Percentiles rank a stretch among this genome's conserved stretches.
Conservation (phyloP, 768 basidiomycete species). For the Lentinula aciculospora region DNA sequence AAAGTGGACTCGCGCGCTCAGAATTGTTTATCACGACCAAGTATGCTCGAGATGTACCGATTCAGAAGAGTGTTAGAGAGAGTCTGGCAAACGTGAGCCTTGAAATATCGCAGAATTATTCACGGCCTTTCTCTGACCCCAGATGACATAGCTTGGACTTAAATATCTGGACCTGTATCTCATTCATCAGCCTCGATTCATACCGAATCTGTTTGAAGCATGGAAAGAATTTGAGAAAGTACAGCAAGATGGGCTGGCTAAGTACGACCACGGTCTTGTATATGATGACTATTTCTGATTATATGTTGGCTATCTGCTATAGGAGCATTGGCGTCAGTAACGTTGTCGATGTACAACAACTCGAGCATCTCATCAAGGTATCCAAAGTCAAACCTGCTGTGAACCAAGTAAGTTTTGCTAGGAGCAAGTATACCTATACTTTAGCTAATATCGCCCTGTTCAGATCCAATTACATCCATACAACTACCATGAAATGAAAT, state of each 20-base stretch:
- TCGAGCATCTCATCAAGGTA: conserved; percentile 59
- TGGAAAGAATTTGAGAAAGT: conserved; percentile 59
- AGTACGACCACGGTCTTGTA: conserved; percentile 19
- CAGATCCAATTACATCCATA: conserved; percentile 56
- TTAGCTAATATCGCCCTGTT: neutral
- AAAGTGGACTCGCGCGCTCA: conserved; percentile 38
- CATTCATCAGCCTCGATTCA: conserved; percentile 45
- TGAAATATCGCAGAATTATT: neutral
- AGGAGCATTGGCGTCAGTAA: conserved; percentile 84
- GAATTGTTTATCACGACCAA: conserved; percentile 54
- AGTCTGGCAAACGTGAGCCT: conserved; percentile 46
- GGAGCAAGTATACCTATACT: neutral
- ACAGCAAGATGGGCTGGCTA: conserved; percentile 37
- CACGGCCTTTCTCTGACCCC: neutral
- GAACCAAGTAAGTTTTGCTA: conserved; percentile 50
- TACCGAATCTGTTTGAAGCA: conserved; percentile 25
- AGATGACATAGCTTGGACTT: conserved; percentile 46
- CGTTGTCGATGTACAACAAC: conserved; percentile 29
- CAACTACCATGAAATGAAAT: conserved; percentile 41
- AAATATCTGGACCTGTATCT: conserved; percentile 66
- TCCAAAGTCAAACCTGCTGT: conserved; percentile 59
- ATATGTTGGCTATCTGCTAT: conserved; percentile 7
- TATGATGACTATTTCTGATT: neutral
- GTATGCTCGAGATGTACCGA: conserved; percentile 31
- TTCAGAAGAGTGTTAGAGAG: conserved; percentile 33